These are phyloP conservation scores for Thraustotheca clavata DNA, from an alignment of 352 stramenopile genomes.

Conservation along the genomic window DNA sequence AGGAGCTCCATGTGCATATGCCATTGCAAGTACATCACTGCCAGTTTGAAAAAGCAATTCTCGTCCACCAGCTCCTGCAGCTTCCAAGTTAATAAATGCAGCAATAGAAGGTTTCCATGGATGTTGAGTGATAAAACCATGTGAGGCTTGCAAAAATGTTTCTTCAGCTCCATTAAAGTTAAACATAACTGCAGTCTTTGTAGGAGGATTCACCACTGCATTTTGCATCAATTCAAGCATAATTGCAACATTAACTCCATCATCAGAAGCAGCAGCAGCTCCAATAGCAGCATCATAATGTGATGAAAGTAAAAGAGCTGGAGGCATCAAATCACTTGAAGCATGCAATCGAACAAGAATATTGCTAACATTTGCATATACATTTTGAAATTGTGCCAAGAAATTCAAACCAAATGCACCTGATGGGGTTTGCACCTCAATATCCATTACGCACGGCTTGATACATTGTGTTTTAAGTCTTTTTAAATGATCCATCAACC, in stretches of 20 bases:
- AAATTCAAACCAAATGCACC: constrained; percentile 70
- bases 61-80: constrained; percentile 50
- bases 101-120: constrained; percentile 56
- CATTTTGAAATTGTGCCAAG: constrained; percentile 73
- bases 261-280: constrained; percentile 53
- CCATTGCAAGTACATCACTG: constrained; percentile 60
- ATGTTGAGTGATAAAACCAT: constrained; percentile 77
- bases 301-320: constrained; percentile 63
- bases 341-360: constrained; percentile 55
- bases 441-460: constrained; percentile 18
- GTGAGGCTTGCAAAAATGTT: constrained; percentile 66
- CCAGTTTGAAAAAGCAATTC: constrained; percentile 74
- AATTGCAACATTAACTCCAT: constrained; percentile 73
- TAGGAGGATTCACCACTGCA: constrained; percentile 34
- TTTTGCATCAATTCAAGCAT: constrained; percentile 63
- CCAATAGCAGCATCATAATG: constrained; percentile 76
- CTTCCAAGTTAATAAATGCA: constrained; percentile 76
- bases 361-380: constrained; percentile 79
- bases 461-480: not conserved
- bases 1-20: constrained; percentile 56
- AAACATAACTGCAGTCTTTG: constrained; percentile 51
- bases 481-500: constrained; percentile 42
- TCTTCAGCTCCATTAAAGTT: constrained; percentile 79
- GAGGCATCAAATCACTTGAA: constrained; percentile 29
- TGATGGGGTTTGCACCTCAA: constrained; percentile 40